Evolutionary conservation across 2,329 filamentous ascomycete genomes (phyloP).

Genomic region (Raffaelea deltoideospora): DNA sequence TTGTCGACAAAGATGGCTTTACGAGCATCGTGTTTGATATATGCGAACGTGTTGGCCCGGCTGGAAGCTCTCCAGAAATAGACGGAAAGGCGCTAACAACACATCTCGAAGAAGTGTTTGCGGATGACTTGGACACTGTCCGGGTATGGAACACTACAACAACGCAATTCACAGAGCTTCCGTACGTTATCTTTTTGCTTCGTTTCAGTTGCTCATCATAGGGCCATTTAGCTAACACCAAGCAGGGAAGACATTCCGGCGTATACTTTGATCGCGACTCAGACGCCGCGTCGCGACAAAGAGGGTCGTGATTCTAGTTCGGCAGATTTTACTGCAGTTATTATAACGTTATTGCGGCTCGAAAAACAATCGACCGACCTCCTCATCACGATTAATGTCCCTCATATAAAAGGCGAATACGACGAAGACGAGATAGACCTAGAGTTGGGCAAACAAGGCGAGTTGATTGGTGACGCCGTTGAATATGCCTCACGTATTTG

Average conservation of each 20-base stretch:
- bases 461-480: conserved; percentile 51
- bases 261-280: conserved; percentile 56
- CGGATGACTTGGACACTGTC: conserved; percentile 45
- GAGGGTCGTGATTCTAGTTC: conserved; percentile 21
- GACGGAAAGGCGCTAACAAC: conserved; percentile 56
- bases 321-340: conserved; percentile 56
- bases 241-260: conserved; percentile 37
- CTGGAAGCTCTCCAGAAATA: conserved; percentile 38
- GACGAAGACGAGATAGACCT: conserved; percentile 57
- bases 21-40: conserved; percentile 85
- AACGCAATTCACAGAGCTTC: conserved; percentile 36
- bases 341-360: conserved; percentile 64
- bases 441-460: conserved; percentile 47
- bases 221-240: neutral
- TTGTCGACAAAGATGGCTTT: conserved; percentile 68
- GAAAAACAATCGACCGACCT: conserved; percentile 65
- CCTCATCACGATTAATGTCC: conserved; percentile 76
- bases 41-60: conserved; percentile 56
- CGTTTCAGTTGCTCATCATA: neutral
- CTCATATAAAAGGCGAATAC: conserved; percentile 63
- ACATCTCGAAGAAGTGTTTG: conserved; percentile 55
- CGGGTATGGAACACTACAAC: conserved; percentile 52
- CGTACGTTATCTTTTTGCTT: conserved; percentile 1
- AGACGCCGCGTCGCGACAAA: conserved; percentile 26
- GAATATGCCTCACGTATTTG: conserved; percentile 55